Percentiles rank a stretch among this genome's conserved stretches.
phyloP scores from a whole-genome alignment of 805 yeast genomes.

The Pichia membranifaciens region DNA sequence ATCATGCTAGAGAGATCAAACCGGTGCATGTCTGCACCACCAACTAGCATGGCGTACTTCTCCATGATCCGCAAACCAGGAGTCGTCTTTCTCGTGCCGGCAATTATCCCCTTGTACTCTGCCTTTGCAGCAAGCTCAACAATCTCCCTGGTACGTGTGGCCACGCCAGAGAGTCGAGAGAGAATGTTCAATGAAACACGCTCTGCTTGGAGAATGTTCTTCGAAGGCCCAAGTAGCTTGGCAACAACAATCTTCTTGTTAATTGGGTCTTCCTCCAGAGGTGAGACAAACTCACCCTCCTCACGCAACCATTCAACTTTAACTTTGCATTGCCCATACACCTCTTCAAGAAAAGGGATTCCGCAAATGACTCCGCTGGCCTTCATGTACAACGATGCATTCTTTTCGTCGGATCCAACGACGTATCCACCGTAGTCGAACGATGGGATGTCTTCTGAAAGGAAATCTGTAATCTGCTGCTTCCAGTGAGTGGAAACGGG shows the following conservation, averaged over 20 bases:
- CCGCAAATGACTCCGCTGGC: slow-evolving; percentile 77
- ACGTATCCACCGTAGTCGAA: slow-evolving; percentile 94
- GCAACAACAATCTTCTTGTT: slow-evolving; percentile 68
- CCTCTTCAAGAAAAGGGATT: slow-evolving; percentile 83
- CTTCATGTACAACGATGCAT: slow-evolving; percentile 78
- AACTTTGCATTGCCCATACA: slow-evolving; percentile 68
- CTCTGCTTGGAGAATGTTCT: slow-evolving; percentile 74
- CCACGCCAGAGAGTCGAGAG: slow-evolving; percentile 82
- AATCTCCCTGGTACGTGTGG: slow-evolving; percentile 63
- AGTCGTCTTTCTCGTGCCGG: slow-evolving; percentile 96
- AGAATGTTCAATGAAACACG: slow-evolving; percentile 78
- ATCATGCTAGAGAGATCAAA: slow-evolving; percentile 91
- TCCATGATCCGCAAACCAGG: slow-evolving; percentile 88
- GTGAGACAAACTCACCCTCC: slow-evolving; percentile 61
- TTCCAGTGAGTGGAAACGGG: slow-evolving; percentile 83
- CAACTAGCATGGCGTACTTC: slow-evolving; percentile 91
- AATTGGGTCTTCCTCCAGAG: slow-evolving; percentile 28
- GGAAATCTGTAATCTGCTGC: slow-evolving; percentile 64
- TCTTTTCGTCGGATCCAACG: slow-evolving; percentile 69
- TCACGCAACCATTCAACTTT: slow-evolving; percentile 62
- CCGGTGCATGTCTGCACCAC: slow-evolving; percentile 90
- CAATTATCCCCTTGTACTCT: slow-evolving; percentile 79
- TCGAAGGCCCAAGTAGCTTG: slow-evolving; percentile 71
- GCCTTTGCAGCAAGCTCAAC: slow-evolving; percentile 53
- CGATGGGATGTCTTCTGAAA: slow-evolving; percentile 85